Evolutionary conservation across 2,329 filamentous ascomycete species (phyloP), one percentile per base, ranked within the genome.

Genomic region (Pseudogymnoascus sp.): DNA sequence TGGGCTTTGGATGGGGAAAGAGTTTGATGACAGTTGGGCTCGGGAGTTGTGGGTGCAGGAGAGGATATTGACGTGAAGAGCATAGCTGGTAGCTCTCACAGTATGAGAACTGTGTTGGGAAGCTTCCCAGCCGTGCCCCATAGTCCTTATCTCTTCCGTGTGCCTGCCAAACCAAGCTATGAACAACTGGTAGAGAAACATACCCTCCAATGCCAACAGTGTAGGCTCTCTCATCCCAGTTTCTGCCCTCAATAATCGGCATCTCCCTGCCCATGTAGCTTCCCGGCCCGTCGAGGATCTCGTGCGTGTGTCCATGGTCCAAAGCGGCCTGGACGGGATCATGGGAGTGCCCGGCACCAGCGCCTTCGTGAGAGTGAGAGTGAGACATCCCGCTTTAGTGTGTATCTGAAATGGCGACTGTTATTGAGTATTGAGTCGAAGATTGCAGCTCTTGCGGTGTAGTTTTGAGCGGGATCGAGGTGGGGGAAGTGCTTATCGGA

Each of bases 121-220:
- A 53, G 47, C 47, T 31, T 53, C 14, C 47, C 26, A 53, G 24
- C 7, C 26, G 8, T 53, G 47, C 14, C 47, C 4, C 24, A 16
- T 6, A 53, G 14, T 53, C 47, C 47, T 53, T 53, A 53, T 53
- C 47, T 53, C 24, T 53, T 31, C 14, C 5, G 8, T 31, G 24
- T 53, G 14, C 11, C 47, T 31, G 3, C 26, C n/a, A 16, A 24
- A 11, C 47, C 26, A 31, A 38, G 10, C 56, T 4, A 60, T 7
- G 16, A 38, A 24, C 21, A 11, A 13, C 24, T 14, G 31, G 16
- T n/a, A 31, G 33, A 50, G 16, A 33, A 59, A 70, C 71, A 70
- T 81, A 96, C 92, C 95, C 95, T 78, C 95, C 95, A 77, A 97
- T 97, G n/a, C 95, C 95, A 71, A 99, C 83, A 4, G 95, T 97